Percentiles rank a stretch among this genome's conserved stretches.
Evolutionary conservation across 2,329 filamentous ascomycete genomes (phyloP).

Genomic region (Fusarium armeniacum): DNA sequence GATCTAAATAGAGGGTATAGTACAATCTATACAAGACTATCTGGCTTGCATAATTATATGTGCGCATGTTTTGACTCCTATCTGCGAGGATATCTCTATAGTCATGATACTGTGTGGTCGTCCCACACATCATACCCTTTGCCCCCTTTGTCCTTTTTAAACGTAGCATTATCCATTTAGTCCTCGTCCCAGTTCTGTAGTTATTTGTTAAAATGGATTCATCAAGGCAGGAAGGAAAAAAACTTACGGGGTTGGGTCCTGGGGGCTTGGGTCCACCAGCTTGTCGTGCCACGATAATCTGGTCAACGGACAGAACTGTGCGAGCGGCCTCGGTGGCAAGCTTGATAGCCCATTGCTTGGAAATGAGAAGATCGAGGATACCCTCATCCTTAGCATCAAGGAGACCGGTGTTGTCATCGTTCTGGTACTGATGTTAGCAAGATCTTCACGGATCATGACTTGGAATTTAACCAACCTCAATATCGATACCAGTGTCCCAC

Average conservation of each 20-base stretch:
- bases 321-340: constrained; percentile 94
- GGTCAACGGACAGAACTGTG: constrained; percentile 95
- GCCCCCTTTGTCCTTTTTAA: constrained; percentile 41
- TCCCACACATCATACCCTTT: constrained; percentile 37
- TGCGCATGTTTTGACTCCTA: constrained; percentile 35
- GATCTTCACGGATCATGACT: not conserved
- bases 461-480: constrained; percentile 72
- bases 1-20: constrained; percentile 20
- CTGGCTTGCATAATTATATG: constrained; percentile 27
- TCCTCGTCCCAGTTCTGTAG: constrained; percentile 74
- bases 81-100: constrained; percentile 47
- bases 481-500: constrained; percentile 93
- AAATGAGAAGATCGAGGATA: constrained; percentile 91
- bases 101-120: constrained; percentile 38
- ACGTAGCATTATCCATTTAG: constrained; percentile 57
- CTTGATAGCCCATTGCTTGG: constrained; percentile 97
- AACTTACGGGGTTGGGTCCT: constrained; percentile 82
- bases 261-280: constrained; percentile 98
- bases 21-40: constrained; percentile 12
- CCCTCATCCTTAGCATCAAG: constrained; percentile 89
- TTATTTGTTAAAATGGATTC: constrained; percentile 49
- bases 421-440: constrained; percentile 60
- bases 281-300: constrained; percentile 98
- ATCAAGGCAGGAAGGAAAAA: not conserved
- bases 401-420: constrained; percentile 82